Evolutionary conservation across 2,329 filamentous ascomycete species (phyloP), one percentile per base, ranked within the genome.

Genomic region (Diatrype stigma): DNA sequence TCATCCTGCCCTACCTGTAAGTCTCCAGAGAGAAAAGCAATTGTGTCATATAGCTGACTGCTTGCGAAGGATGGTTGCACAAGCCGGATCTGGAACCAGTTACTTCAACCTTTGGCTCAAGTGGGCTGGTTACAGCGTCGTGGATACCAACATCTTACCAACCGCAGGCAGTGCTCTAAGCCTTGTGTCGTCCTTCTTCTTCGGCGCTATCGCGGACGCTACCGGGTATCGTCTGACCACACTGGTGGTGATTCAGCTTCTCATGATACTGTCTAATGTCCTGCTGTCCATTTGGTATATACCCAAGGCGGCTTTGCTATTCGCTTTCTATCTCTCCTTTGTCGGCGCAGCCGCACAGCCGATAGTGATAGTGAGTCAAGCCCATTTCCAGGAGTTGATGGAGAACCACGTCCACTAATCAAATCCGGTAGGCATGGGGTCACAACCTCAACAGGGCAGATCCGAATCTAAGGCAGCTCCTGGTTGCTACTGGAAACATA

Each of bases 211-310:
- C 17, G 58, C 54, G 6, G 60, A 62, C n/a, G 52, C 53, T 6
- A 60, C 59, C 0, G 60, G 59, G 2, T 30, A 55, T 12, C 56
- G 59, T 2, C 52, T 58, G 6, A 1, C 26, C 2, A 42, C 53
- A 14, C 52, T 61, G 10, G 37, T 59, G 19, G 42, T 52, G 2
- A 40, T 61, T 3, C 46, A 53, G 28, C 38, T 48, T 2, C n/a
- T 57, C 3, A 42, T 59, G 23, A 45, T 63, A 3, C 28, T 60
- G 2, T 54, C 60, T 14, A 63, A 63, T 19, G 42, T 60, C 3
- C 40, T 62, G 17, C 45, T 62, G 2, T 56, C 59, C 1, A 50
- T 60, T 6, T 62, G 57, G 60, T n/a, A 52, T 23, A 56, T 62
- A 1, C 60, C 60, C 2, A 47, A 54, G 7, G 40, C 49, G 0